Base-by-base conservation (phyloP, 495 filamentous ascomycete genomes). In the Trichodelitschia bisporula region DNA sequence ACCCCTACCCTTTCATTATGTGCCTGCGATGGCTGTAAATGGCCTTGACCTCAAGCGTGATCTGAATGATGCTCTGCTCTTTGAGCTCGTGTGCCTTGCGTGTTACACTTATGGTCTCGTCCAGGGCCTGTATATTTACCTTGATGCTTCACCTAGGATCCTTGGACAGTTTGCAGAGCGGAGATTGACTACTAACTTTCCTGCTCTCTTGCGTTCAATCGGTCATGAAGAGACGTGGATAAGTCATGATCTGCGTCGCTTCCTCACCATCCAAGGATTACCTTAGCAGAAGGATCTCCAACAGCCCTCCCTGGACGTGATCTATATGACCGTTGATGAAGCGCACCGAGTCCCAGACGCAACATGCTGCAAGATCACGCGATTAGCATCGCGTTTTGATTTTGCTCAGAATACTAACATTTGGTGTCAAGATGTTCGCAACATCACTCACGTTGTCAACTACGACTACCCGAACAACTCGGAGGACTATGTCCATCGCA, bases 391-490 rank as follows among this genome's bases (percentile, higher is more conserved):
- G 47, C 59, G 61, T 57, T 58, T 51, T 58, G 49, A 56, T 58
- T 52, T 17, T 17, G 47, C 57, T 51, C 53, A 43, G 59, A 40
- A 38, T 66, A 79, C 84, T 95, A 91, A 93, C 78, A 58, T 64
- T 51, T 54, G 44, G 39, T 50, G 35, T 33, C 71, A 27, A 97
- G 86, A 97, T 72, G 86, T 97, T 64, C 82, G 82, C 56, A 84
- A 97, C 65, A 97, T 97, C 58, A 93, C 84, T 55, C 86, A 97
- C 61, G 86, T 97, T 59, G 65, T 97, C 58, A 97, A 97, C 72
- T 95, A 93, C 76, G 86, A 97, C 56, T 92, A 92, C 53, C 86
- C 86, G 50, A 93, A 95, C 64, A 97, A 97, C 62, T 95, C 86
- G 55, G 54, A 57, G 42, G 54, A 57, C 38, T 57, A 57, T 33